Evolutionary conservation across 83 land plant genomes (phyloP), one percentile per base, ranked within the genome.

Genomic region (Picea mariana): DNA sequence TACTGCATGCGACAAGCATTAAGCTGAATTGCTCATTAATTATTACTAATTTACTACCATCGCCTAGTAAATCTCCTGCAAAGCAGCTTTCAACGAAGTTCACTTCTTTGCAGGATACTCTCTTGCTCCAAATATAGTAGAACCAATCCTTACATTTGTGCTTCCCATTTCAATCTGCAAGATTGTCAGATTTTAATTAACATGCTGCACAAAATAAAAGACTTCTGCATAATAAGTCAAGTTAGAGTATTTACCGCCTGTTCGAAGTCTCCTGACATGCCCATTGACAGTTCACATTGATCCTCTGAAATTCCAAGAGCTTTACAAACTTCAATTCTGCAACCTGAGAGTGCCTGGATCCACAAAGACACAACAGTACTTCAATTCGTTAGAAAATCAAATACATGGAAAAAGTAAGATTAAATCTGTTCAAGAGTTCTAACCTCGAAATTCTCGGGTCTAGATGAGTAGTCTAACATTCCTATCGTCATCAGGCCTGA

Each of bases 211-310:
- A 58, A 21, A 62, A 21, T 69, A 76, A 40, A 67, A 20, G 34
- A 11, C 66, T 79, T 15, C 87, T 40, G 23, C 26, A 52, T 83
- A 20, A 12, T 26, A 40, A 81, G 9, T 40, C 21, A 34, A 62
- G 52, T 20, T 23, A 73, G 26, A 31, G 7, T 31, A 82, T 81
- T 93, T 89, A 95, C 99, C n/a, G 98, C 98, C 85, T 84, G 89
- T 84, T 97, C 99, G 83, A 97, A 97, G 86, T 97, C 99, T 66
- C 88, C 94, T 34, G 99, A 97, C 99, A 97, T 97, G 86, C 99
- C 99, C 99, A 97, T 97, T 55, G 99, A 97, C 26, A 97, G 89
- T 77, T 97, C 98, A 87, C 93, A 93, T 67, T 92, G 89, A 20
- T 90, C 93, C 75, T 89, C 94, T 42, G 88, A 63, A 27, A 97